Base-by-base conservation (phyloP, 1,284 basidiomycete genomes). In the Rhodotorula sp. region DNA sequence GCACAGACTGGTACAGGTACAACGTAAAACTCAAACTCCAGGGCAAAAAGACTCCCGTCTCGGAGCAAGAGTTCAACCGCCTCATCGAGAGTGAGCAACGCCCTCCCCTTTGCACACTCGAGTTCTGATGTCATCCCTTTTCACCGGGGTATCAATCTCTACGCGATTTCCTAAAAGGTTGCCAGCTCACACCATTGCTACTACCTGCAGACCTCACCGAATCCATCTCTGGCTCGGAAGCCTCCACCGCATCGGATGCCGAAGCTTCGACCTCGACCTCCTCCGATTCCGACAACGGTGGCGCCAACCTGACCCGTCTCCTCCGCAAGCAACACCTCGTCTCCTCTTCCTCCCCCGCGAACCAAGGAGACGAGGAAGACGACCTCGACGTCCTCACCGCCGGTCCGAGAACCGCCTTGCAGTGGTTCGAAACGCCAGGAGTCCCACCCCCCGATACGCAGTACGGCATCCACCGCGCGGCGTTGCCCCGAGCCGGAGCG, bases 1-100 rank as follows among this genome's bases (percentile, higher is more conserved):
- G 90, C 78, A 92, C 92, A 43, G 95, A 98, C 81, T 98, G 96
- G 96, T 96, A 99, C 85, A 87, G 94, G 65, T 98, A 97, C 83
- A 99, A 99, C 80, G 91, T 95, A 73, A 97, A 96, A 82, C 86
- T 87, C 61, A 89, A 88, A 68, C 82, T 93, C 51, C 83, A 83
- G 66, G 87, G 88, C 23, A 67, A 76, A 29, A 54, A 64, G 3
- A 85, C 86, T 46, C 81, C 88, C 23, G 87, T 93, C 21, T 83
- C 86, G 0, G 91, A 92, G 77, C 80, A 85, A 34, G 86, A 89
- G 48, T 97, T 95, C 79, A 83, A 87, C 20, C 86, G 87, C 67
- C 84, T 96, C 59, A 85, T 95, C 6, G 92, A 93, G 78, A 88
- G 93, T 92, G 78, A 73, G 85, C 47, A 54, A 18, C 34, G n/a